Conservation (phyloP, 306 rosid genomes). For the Rosa chinensis region DNA sequence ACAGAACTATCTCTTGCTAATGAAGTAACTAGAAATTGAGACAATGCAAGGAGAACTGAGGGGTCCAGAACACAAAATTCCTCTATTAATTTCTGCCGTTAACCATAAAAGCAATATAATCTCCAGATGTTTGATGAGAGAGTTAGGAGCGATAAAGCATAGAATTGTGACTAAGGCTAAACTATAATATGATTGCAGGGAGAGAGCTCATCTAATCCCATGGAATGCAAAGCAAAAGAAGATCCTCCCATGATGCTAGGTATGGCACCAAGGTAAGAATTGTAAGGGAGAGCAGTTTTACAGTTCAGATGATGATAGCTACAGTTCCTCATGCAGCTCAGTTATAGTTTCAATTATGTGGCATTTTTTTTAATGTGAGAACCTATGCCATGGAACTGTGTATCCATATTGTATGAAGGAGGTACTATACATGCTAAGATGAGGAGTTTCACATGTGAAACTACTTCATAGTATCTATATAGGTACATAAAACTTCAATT, state of each 20-base stretch:
- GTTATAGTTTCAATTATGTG: not conserved
- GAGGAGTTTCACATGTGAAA: not conserved
- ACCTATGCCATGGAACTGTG: not conserved
- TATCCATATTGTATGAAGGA: not conserved
- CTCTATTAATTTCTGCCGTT: not conserved
- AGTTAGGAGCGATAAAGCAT: not conserved
- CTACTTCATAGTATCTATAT: not conserved
- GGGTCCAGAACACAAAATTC: not conserved
- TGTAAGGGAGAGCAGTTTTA: not conserved
- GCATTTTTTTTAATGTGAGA: not conserved
- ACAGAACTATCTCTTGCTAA: not conserved
- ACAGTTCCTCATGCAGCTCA: conserved; percentile 6
- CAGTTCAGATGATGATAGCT: not conserved
- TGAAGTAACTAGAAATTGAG: not conserved
- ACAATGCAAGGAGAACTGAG: conserved; percentile 3
- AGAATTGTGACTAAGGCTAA: not conserved
- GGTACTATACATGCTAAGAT: not conserved
- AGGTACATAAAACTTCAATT: not conserved
- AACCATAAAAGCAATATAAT: not conserved
- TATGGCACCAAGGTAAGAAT: not conserved
- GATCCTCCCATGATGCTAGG: not conserved
- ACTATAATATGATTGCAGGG: not conserved
- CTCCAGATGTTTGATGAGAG: not conserved
- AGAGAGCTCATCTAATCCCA: conserved; percentile 12
- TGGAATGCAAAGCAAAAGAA: conserved; percentile 5